Conservation (phyloP, 1,139 yeast species). For the Kodamaea anthophila region DNA sequence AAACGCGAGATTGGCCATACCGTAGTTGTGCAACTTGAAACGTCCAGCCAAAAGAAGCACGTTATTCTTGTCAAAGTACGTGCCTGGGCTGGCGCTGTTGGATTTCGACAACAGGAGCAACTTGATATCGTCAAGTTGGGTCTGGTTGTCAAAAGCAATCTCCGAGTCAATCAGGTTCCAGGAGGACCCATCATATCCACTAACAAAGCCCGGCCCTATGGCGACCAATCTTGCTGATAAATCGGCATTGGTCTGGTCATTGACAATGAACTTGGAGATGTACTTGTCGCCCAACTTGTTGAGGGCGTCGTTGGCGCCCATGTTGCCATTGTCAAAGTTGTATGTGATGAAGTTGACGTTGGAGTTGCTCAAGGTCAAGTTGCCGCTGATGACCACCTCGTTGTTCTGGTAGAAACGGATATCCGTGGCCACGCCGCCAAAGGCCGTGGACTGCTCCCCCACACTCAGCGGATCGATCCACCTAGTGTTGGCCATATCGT, state of each 20-base stretch:
- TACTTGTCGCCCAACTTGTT: slow-evolving; percentile 29
- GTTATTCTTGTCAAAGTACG: slow-evolving; percentile 37
- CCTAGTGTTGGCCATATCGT: slow-evolving; percentile 47
- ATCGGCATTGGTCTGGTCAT: slow-evolving; percentile 34
- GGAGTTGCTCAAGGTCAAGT: slow-evolving; percentile 37
- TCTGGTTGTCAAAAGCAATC: slow-evolving; percentile 22
- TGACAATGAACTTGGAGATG: slow-evolving; percentile 43
- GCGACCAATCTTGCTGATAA: slow-evolving; percentile 49
- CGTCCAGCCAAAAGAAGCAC: slow-evolving; percentile 60
- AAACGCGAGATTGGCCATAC: slow-evolving; percentile 60
- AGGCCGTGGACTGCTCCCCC: slow-evolving; percentile 18
- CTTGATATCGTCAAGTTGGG: slow-evolving; percentile 37
- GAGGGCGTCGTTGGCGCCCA: slow-evolving; percentile 17
- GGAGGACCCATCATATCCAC: slow-evolving; percentile 43
- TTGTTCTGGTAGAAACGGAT: slow-evolving; percentile 48
- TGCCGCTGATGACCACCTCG: slow-evolving; percentile 58
- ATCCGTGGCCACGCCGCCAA: slow-evolving; percentile 51
- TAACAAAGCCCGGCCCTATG: slow-evolving; percentile 45
- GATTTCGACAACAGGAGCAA: slow-evolving; percentile 27
- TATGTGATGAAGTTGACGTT: slow-evolving; percentile 43
- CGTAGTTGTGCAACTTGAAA: slow-evolving; percentile 46
- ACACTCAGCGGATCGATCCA: slow-evolving; percentile 50
- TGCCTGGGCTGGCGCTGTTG: slow-evolving; percentile 22
- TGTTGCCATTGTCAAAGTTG: slow-evolving; percentile 36
- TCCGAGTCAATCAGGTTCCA: slow-evolving; percentile 41